A percentile compares a stretch with the other conserved stretches of the same genome.
These are phyloP conservation scores for Clitopilus hobsonii DNA, from an alignment of 768 basidiomycete genomes.

Conservation along the genomic window DNA sequence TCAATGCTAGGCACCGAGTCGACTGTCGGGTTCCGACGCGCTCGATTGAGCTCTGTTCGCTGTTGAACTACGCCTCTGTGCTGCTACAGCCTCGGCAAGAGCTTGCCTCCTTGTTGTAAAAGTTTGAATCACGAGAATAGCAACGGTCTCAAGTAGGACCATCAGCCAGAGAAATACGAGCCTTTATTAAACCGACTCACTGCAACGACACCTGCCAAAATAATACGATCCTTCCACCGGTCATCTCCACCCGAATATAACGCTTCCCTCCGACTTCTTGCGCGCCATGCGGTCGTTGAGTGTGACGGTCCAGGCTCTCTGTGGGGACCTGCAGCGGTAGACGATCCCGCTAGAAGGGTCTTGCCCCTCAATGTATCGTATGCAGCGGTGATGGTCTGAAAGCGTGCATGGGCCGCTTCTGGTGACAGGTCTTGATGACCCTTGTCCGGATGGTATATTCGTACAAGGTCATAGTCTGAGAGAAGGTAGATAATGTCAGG, in stretches of 20 bases:
- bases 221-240: conserved; percentile 60
- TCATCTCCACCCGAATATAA: conserved; percentile 58
- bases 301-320: conserved; percentile 14
- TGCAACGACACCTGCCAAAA: conserved; percentile 49
- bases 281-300: conserved; percentile 36
- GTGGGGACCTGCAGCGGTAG: conserved; percentile 8
- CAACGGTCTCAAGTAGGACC: conserved; percentile 21
- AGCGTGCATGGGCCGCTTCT: conserved; percentile 55
- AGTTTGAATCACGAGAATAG: conserved; percentile 27
- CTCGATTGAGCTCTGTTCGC: neutral
- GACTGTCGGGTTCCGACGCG: conserved; percentile 9
- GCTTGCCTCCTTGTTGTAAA: conserved; percentile 23
- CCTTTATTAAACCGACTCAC: too few species aligned
- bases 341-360: conserved; percentile 11
- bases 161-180: neutral
- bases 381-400: conserved; percentile 64
- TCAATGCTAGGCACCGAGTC: conserved; percentile 1
- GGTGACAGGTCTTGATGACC: conserved; percentile 32
- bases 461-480: conserved; percentile 74
- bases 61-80: conserved; percentile 4
- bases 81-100: conserved; percentile 14
- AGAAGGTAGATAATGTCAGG: conserved; percentile 2
- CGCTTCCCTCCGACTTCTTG: conserved; percentile 39
- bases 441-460: conserved; percentile 77
- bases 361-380: conserved; percentile 62